Evolutionary conservation across 208 protist genomes (phyloP), one percentile per base, ranked within the genome.

Genomic region (Wallacemonas sp.): DNA sequence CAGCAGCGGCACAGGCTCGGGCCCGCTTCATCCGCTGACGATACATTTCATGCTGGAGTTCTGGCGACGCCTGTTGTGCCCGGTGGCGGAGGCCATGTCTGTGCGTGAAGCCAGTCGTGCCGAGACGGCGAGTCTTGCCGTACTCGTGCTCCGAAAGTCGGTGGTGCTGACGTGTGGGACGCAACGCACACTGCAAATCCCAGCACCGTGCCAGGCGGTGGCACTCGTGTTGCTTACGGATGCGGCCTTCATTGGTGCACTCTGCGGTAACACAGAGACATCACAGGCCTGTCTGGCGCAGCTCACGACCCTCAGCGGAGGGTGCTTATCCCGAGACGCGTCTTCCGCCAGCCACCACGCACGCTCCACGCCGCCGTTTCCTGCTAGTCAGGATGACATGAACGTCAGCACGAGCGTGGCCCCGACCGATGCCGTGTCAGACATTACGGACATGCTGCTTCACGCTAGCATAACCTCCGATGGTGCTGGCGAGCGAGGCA

Each of bases 271-370:
- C 64, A 62, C 77, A 2, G 87, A 93, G 46, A 82, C 66, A 38
- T 75, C 87, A 11, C 90, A 93, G 62, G 77, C 79, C 34, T 93
- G 90, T 68, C 72, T 94, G 41, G 63, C 80, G 33, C 87, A 89
- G 60, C 76, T 96, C 42, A 81, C 79, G 41, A 82, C 76, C 49
- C 77, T 96, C 41, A 87, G 84, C 70, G 75, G 76, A 22, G 63
- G 73, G 33, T 80, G 77, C 2, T 67, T 93, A 22, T 70, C 62
- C n/a, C 54, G 49, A 9, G 71, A 79, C 30, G 15, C 28, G 24
- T 44, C 24, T 3, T 44, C 31, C 8, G 4, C 30, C 17, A 58
- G 53, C 49, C 47, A 51, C 46, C 33, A n/a, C 19, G n/a, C 22
- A 62, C 38, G 27, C 56, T 62, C 49, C 44, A 70, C n/a, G 46